These are phyloP conservation scores for Lactarius psammicola DNA, from an alignment of 768 basidiomycete genomes.

Conservation along the genomic window DNA sequence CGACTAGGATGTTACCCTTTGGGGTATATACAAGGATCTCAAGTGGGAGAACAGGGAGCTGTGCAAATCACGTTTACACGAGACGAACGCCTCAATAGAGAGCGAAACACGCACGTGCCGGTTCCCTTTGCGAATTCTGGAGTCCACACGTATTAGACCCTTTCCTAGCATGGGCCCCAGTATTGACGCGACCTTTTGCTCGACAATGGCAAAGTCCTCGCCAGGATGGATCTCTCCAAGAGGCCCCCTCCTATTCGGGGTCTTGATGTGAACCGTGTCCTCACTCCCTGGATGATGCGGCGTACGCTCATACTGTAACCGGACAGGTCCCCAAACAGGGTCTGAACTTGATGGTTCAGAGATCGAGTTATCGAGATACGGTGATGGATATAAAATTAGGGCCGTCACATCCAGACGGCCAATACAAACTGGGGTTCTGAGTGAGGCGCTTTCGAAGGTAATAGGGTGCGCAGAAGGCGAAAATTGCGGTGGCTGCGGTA, in stretches of 20 bases:
- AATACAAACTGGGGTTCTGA: conserved; percentile 85
- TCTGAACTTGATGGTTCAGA: conserved; percentile 38
- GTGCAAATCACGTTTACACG: conserved; percentile 28
- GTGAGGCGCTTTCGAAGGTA: conserved; percentile 60
- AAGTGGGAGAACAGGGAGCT: conserved; percentile 82
- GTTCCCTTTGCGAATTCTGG: conserved; percentile 64
- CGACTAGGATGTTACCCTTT: conserved; percentile 84
- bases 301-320: conserved; percentile 68
- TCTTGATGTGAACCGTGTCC: conserved; percentile 78
- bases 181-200: conserved; percentile 77
- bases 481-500: conserved; percentile 26
- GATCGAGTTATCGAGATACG: conserved; percentile 53
- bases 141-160: conserved; percentile 78
- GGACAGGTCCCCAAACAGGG: conserved; percentile 65
- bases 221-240: conserved; percentile 56
- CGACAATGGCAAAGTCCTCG: conserved; percentile 79
- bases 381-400: conserved; percentile 78
- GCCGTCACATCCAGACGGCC: conserved; percentile 82
- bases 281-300: conserved; percentile 45
- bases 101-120: conserved; percentile 51
- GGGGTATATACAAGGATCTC: conserved; percentile 91
- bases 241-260: conserved; percentile 51
- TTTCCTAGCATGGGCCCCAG: conserved; percentile 84
- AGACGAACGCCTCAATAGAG: conserved; percentile 25
- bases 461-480: conserved; percentile 24